Conservation (phyloP, 2,329 filamentous ascomycete genomes). For the Cladosporium oxysporum region DNA sequence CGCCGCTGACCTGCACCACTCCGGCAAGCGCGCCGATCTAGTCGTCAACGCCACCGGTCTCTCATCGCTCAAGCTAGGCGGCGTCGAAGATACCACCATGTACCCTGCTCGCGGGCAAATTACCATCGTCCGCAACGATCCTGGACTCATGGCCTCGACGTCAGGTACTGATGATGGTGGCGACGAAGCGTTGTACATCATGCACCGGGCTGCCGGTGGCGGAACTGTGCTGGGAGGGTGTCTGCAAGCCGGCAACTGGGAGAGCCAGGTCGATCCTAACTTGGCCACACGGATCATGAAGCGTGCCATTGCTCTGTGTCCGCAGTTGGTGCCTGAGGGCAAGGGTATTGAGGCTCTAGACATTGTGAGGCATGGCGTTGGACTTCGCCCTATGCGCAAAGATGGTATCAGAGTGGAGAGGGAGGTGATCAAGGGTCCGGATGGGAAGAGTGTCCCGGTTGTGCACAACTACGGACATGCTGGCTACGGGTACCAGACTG, state of each 20-base stretch:
- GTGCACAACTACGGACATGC: constrained; percentile 82
- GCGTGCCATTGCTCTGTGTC: constrained; percentile 66
- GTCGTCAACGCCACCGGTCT: constrained; percentile 86
- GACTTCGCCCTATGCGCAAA: constrained; percentile 72
- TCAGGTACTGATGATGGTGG: constrained; percentile 73
- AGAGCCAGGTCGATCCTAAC: constrained; percentile 74
- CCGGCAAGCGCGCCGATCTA: constrained; percentile 61
- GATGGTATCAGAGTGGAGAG: constrained; percentile 75
- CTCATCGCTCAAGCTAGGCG: constrained; percentile 72
- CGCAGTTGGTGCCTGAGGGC: constrained; percentile 60
- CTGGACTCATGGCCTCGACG: constrained; percentile 66
- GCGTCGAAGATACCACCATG: constrained; percentile 74
- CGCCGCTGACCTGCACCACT: constrained; percentile 62
- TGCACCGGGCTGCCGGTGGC: constrained; percentile 77
- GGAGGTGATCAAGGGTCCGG: constrained; percentile 60
- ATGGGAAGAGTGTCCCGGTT: constrained; percentile 52
- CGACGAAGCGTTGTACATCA: constrained; percentile 75
- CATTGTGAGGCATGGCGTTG: constrained; percentile 79
- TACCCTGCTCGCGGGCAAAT: constrained; percentile 80
- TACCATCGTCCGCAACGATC: constrained; percentile 78
- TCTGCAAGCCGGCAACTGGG: constrained; percentile 78
- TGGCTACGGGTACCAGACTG: constrained; percentile 69
- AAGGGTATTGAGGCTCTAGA: constrained; percentile 72
- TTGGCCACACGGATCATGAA: constrained; percentile 83
- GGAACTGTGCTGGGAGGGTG: constrained; percentile 87